Conservation (phyloP, 2,329 filamentous ascomycete species). For the Fusarium illudens region DNA sequence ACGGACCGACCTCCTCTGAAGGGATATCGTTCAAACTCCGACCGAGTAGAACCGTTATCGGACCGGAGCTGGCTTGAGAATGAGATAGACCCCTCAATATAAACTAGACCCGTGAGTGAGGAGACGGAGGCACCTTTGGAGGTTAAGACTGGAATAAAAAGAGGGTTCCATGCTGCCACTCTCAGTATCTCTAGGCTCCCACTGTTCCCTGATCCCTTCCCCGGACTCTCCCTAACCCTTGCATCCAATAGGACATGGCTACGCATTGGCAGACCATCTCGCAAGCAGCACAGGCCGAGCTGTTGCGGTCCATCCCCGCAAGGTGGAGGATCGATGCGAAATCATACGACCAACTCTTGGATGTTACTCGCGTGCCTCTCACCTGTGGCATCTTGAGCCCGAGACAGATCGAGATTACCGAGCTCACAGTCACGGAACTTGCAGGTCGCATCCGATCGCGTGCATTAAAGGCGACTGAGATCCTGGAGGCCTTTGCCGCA, state of each 20-base stretch:
- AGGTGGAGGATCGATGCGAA: background rate
- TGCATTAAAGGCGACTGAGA: slow-evolving; percentile 1
- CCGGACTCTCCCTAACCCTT: background rate
- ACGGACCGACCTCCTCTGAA: background rate
- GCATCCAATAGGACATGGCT: background rate
- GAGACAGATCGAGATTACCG: slow-evolving; percentile 8
- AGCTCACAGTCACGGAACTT: slow-evolving; percentile 5
- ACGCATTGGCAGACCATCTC: slow-evolving; percentile 6
- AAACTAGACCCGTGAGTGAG: background rate
- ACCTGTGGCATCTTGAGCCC: background rate
- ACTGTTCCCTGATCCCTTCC: background rate
- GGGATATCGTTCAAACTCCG: background rate
- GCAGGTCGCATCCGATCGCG: background rate
- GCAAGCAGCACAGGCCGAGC: background rate
- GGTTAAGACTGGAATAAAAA: background rate
- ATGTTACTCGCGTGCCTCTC: slow-evolving; percentile 8
- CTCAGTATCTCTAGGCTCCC: background rate
- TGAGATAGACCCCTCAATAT: background rate
- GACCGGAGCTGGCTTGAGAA: background rate
- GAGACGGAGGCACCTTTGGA: background rate
- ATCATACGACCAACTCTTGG: background rate
- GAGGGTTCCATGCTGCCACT: background rate
- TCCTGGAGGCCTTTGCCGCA: slow-evolving; percentile 6
- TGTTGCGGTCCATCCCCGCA: background rate
- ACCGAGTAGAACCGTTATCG: background rate